Evolutionary conservation across 805 yeast species (phyloP).

Genomic region (Suhomyces xylopsoci): DNA sequence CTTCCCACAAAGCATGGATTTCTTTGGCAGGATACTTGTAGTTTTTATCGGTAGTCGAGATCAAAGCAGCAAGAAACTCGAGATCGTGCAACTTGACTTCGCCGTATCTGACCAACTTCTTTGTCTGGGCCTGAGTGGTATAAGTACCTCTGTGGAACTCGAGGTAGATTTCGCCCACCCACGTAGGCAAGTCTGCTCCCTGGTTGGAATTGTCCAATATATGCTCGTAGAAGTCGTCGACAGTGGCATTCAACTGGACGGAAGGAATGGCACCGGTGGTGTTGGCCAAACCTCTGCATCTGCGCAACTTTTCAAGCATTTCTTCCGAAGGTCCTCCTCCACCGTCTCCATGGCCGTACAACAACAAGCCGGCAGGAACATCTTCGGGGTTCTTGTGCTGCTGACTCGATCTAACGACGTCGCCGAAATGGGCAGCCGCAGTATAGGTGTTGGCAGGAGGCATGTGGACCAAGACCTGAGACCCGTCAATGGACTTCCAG

Average conservation of each 20-base stretch:
- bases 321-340: slow-evolving; percentile 98
- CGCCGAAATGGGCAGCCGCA: slow-evolving; percentile 90
- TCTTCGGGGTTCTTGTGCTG: slow-evolving; percentile 84
- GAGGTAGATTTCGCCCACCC: slow-evolving; percentile 92
- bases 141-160: slow-evolving; percentile 98
- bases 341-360: slow-evolving; percentile 95
- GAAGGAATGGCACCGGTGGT: slow-evolving; percentile 78
- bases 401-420: slow-evolving; percentile 71
- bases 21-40: slow-evolving; percentile 72
- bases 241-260: slow-evolving; percentile 71
- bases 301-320: slow-evolving; percentile 87
- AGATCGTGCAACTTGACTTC: slow-evolving; percentile 81
- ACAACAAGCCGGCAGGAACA: slow-evolving; percentile 74
- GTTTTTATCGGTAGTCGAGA: slow-evolving; percentile 51
- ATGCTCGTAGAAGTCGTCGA: slow-evolving; percentile 75
- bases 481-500: slow-evolving; percentile 93
- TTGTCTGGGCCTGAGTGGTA: slow-evolving; percentile 87
- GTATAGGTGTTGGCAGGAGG: slow-evolving; percentile 97
- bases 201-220: slow-evolving; percentile 59
- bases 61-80: slow-evolving; percentile 77
- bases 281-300: slow-evolving; percentile 85
- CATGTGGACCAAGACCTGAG: slow-evolving; percentile 94
- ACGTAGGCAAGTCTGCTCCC: slow-evolving; percentile 71
- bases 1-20: slow-evolving; percentile 78
- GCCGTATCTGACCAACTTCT: slow-evolving; percentile 70